phyloP scores from a whole-genome alignment of 2,329 filamentous ascomycete species.

The Neopestalotiopsis clavispora region DNA sequence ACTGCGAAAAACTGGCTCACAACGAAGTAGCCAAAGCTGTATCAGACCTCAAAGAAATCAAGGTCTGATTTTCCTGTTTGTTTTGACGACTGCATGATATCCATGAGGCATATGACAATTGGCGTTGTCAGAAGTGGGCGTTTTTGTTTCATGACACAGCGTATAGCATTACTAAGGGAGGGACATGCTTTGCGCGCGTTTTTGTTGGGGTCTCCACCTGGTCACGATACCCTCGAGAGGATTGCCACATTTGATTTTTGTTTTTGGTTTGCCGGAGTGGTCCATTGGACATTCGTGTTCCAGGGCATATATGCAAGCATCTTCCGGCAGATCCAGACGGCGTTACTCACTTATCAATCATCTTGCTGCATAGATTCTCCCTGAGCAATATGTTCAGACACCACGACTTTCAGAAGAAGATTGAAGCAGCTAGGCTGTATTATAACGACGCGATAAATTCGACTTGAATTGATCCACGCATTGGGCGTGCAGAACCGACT shows the following conservation, averaged over 20 bases:
- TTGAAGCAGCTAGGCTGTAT: not conserved
- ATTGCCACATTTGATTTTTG: slow-evolving; percentile 23
- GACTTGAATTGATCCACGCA: not conserved
- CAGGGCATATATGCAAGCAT: not conserved
- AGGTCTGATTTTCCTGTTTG: slow-evolving; percentile 26
- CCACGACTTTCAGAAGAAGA: not conserved
- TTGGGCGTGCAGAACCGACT: not conserved
- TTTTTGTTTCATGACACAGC: slow-evolving; percentile 24
- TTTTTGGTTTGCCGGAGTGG: slow-evolving; percentile 7
- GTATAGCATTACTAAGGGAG: slow-evolving; percentile 17
- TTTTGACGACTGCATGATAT: slow-evolving; percentile 22
- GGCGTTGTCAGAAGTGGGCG: slow-evolving; percentile 21
- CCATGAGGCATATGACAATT: slow-evolving; percentile 16
- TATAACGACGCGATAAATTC: not conserved
- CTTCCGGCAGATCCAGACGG: slow-evolving; percentile 1
- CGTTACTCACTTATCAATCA: slow-evolving; percentile 10
- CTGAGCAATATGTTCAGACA: not conserved
- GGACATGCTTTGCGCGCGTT: slow-evolving; percentile 24
- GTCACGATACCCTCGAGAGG: slow-evolving; percentile 29
- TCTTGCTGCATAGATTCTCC: not conserved
- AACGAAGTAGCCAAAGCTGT: slow-evolving; percentile 82
- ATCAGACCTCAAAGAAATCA: slow-evolving; percentile 47
- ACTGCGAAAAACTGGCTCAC: slow-evolving; percentile 77
- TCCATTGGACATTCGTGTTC: slow-evolving; percentile 12
- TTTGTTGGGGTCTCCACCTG: slow-evolving; percentile 25